phyloP scores from a whole-genome alignment of 352 stramenopile species.

The Plasmopara viticola region DNA sequence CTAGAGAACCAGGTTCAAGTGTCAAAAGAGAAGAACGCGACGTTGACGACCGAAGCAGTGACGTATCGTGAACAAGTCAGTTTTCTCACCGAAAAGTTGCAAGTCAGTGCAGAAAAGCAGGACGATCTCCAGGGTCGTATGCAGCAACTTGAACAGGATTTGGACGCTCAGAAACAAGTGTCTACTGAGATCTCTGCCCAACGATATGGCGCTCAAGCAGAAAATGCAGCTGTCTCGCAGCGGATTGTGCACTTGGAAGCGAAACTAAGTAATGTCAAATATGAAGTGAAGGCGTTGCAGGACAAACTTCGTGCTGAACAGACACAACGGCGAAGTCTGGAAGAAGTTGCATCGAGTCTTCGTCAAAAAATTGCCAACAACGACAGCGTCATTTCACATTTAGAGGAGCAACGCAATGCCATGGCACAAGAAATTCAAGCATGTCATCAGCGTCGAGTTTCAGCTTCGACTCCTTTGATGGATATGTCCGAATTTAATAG shows the following conservation, averaged over 20 bases:
- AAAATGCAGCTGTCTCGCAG: constrained; percentile 69
- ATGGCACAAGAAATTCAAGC: constrained; percentile 72
- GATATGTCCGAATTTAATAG: constrained; percentile 58
- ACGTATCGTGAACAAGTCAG: constrained; percentile 79
- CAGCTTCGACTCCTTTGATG: constrained; percentile 39
- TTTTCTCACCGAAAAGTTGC: constrained; percentile 70
- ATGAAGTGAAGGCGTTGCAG: constrained; percentile 54
- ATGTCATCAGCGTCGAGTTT: constrained; percentile 41
- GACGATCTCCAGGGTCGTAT: constrained; percentile 51
- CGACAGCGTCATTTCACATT: constrained; percentile 46
- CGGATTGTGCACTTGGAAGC: constrained; percentile 72
- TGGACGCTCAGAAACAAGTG: constrained; percentile 62
- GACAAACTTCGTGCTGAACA: constrained; percentile 52
- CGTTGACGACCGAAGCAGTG: constrained; percentile 39
- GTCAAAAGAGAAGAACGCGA: constrained; percentile 49
- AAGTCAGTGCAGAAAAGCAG: constrained; percentile 42
- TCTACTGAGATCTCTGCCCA: constrained; percentile 76
- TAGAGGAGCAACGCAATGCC: constrained; percentile 68
- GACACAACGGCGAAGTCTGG: constrained; percentile 47
- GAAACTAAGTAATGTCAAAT: constrained; percentile 65
- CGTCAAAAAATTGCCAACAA: constrained; percentile 62
- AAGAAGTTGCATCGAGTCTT: constrained; percentile 55
- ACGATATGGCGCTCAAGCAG: constrained; percentile 62
- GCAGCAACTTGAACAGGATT: constrained; percentile 35
- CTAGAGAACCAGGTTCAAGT: constrained; percentile 53